Evolutionary conservation across 2,329 filamentous ascomycete species (phyloP), one percentile per base, ranked within the genome.

Genomic region (Fragosphaeria purpurea): DNA sequence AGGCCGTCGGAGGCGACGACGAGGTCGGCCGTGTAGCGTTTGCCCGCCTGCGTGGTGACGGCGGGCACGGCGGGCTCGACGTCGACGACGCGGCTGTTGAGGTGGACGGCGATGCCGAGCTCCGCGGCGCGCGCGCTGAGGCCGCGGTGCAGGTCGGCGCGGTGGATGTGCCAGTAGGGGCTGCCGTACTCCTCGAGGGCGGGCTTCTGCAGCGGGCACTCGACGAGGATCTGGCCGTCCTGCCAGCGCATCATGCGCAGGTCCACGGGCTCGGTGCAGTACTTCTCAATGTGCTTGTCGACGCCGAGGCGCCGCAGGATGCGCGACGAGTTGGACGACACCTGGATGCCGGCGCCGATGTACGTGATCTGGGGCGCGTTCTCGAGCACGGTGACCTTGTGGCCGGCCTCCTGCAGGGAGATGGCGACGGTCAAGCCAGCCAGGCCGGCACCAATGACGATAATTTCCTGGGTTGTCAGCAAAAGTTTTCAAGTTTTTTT

Each of bases 141-240:
- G 4, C 45, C 53, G 43, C 48, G 48, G 53, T 55, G 53, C 22
- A 55, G 34, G 42, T 55, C 53, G 6, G 53, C 53, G 43, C 53
- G 53, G 46, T 55, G 53, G 34, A 55, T 51, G 48, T 51, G 48
- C 51, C 51, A 51, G 48, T 53, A 55, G 0, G 79, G 79, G 0
- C 76, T 73, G 10, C 65, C 66, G 56, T 83, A 83, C 53, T 74
- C 46, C 9, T 53, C 52, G 6, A 30, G 75, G 4, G 62, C 60
- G 6, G 71, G 69, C 50, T 80, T 79, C 30, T 76, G 74, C 30
- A 67, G 60, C 53, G 75, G 62, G 52, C 80, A 83, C n/a, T 68
- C 57, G 1, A 74, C 74, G 1, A 81, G 63, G 0, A 73, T 64
- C 61, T 63, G 52, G 12, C 76, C 73, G 5, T 72, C 67, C 59